Conservation (phyloP, 1,139 yeast species). For the Lodderomyces orthopsilosis region DNA sequence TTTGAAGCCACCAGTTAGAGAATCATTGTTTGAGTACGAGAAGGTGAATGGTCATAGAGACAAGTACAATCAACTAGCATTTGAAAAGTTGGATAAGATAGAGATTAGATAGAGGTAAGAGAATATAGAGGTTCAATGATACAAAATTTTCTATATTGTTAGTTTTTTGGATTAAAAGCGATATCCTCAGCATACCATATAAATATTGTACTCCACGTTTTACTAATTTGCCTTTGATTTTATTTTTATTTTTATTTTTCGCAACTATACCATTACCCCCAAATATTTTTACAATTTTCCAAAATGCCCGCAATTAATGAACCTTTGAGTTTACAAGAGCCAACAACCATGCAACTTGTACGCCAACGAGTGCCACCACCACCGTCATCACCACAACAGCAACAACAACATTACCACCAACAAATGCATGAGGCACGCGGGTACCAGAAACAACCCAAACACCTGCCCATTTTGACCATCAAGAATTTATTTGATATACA, state of each 20-base stretch:
- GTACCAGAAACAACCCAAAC: conserved; percentile 2
- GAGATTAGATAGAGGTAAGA: conserved; percentile 2
- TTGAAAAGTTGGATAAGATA: conserved; percentile 8
- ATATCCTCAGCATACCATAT: conserved; percentile 1
- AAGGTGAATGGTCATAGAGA: conserved; percentile 6
- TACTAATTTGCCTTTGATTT: conserved; percentile 1
- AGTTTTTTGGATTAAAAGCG: not conserved
- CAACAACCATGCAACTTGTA: conserved; percentile 1
- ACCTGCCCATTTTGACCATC: conserved; percentile 7
- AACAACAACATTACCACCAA: not conserved
- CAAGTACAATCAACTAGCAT: conserved; percentile 6
- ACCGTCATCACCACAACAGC: not conserved
- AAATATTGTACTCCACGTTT: not conserved
- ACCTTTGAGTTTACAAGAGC: not conserved
- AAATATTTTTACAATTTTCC: not conserved
- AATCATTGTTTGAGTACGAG: conserved; percentile 29
- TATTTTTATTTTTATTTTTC: not conserved
- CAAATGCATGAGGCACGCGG: not conserved
- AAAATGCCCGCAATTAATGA: not conserved
- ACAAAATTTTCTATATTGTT: not conserved
- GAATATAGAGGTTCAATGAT: not conserved
- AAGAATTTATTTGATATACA: conserved; percentile 8
- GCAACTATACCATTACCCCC: not conserved
- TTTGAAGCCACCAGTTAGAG: conserved; percentile 27
- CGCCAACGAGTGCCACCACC: not conserved